Conservation (phyloP, 345 rosid genomes). For the Salix suchowensis region DNA sequence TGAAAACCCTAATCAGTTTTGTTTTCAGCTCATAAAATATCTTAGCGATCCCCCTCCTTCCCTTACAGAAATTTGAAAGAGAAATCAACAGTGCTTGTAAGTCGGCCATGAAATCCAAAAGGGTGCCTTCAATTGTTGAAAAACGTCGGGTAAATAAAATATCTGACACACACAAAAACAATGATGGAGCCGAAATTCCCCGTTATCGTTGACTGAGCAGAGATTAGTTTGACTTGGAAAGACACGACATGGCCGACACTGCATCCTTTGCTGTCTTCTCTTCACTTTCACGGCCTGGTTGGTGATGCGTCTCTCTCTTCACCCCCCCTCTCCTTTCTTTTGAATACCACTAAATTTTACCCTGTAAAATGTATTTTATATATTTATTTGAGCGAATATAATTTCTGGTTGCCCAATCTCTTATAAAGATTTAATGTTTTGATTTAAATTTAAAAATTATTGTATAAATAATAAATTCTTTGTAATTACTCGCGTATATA, state of each 20-base stretch:
- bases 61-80: not conserved
- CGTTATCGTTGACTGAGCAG: not conserved
- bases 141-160: not conserved
- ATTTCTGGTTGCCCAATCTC: no score
- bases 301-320: constrained; percentile 13
- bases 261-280: not conserved
- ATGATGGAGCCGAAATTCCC: constrained; percentile 5
- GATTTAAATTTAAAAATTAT: no score
- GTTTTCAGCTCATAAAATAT: not conserved
- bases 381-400: no score
- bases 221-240: constrained; percentile 2
- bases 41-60: not conserved
- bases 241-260: constrained; percentile 17
- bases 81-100: not conserved
- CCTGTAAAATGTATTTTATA: no score
- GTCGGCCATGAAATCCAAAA: constrained; percentile 16
- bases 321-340: not conserved
- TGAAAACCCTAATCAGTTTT: not conserved
- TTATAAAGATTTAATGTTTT: no score
- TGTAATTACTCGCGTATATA: no score
- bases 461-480: no score
- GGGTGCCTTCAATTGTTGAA: constrained; percentile 1
- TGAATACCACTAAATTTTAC: no score
- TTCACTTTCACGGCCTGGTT: not conserved
- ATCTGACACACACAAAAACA: not conserved